Conservation (phyloP, 2,329 filamentous ascomycete species). For the Paraphaeosphaeria minitans region DNA sequence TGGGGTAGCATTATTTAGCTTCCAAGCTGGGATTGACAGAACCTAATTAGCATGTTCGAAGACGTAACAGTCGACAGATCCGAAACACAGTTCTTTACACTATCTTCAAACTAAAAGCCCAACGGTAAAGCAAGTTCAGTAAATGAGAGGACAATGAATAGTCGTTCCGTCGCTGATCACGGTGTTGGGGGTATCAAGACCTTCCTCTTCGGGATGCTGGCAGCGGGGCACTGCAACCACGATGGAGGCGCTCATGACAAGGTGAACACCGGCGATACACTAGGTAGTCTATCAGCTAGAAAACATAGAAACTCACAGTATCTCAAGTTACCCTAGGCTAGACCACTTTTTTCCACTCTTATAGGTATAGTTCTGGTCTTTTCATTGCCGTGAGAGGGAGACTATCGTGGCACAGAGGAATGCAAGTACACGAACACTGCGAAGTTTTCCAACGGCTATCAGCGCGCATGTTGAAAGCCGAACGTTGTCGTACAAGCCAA, state of each 20-base stretch:
- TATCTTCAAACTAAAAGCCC: neutral
- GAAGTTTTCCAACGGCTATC: neutral
- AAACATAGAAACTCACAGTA: no score
- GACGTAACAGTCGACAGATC: neutral
- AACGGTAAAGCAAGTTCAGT: neutral
- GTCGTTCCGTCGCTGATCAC: neutral
- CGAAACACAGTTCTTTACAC: neutral
- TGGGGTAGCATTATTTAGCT: conserved; percentile 4
- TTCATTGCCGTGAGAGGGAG: no score
- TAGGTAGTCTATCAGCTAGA: no score
- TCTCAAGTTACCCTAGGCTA: no score
- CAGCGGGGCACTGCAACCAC: neutral
- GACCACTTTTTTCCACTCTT: no score
- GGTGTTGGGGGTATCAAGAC: neutral
- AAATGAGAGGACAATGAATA: neutral
- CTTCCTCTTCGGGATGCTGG: conserved; percentile 3
- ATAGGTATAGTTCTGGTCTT: no score
- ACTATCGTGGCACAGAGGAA: neutral
- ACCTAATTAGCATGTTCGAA: neutral
- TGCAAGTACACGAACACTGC: neutral
- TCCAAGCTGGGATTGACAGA: neutral
- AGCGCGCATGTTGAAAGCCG: neutral
- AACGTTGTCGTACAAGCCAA: neutral
- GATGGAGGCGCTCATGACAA: no score
- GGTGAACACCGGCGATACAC: no score